These are phyloP conservation scores for Alisma plantagoaquatica DNA, from an alignment of 106 monocot genomes.

Conservation along the genomic window DNA sequence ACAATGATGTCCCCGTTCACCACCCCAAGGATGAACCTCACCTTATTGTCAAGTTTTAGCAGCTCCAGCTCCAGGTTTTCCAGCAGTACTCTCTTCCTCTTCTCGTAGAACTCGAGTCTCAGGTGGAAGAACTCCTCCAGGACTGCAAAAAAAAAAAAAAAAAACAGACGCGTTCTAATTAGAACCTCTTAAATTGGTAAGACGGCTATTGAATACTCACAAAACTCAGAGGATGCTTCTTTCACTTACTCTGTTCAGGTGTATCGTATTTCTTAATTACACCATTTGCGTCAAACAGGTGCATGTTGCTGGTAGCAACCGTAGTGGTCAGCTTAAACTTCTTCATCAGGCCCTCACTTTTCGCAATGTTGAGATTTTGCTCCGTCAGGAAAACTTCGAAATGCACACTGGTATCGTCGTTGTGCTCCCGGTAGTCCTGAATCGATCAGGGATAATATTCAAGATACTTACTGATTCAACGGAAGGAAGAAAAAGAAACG, in stretches of 20 bases:
- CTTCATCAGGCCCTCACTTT: conserved; percentile 70
- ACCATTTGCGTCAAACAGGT: conserved; percentile 75
- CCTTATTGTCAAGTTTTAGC: conserved; percentile 73
- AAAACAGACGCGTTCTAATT: neutral
- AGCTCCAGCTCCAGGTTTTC: conserved; percentile 61
- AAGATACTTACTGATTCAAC: neutral
- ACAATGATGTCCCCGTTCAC: conserved; percentile 62
- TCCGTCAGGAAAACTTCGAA: conserved; percentile 67
- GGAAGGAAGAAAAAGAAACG: no score
- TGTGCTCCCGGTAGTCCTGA: conserved; percentile 65
- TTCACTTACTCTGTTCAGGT: conserved; percentile 80
- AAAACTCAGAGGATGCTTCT: no score
- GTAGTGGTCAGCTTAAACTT: conserved; percentile 83
- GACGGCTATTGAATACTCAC: no score
- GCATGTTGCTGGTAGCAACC: conserved; percentile 88
- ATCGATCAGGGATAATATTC: neutral
- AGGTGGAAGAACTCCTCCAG: conserved; percentile 72
- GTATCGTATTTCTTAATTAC: conserved; percentile 80
- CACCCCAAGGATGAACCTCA: conserved; percentile 74
- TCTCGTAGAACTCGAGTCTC: conserved; percentile 63
- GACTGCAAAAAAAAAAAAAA: conserved; percentile 32
- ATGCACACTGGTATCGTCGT: conserved; percentile 62
- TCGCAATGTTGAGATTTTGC: conserved; percentile 65
- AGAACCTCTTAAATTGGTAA: no score
- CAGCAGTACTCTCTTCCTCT: conserved; percentile 67